Percentiles rank a stretch among this genome's conserved stretches.
phyloP scores from a whole-genome alignment of 768 basidiomycete genomes.

The Boletus sp. region DNA sequence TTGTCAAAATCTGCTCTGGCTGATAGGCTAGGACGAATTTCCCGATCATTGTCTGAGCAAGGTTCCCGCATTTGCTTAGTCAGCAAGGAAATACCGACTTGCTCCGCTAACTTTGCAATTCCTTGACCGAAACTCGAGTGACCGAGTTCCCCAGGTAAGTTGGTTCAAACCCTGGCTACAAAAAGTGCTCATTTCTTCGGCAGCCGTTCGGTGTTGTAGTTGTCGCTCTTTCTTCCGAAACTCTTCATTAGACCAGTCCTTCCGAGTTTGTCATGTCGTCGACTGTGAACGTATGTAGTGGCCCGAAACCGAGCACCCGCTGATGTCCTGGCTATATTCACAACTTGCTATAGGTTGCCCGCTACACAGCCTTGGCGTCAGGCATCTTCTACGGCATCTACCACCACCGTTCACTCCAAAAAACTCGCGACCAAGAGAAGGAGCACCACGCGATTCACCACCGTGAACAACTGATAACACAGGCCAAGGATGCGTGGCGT shows the following conservation, averaged over 20 bases:
- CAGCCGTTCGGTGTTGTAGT: slow-evolving; percentile 16
- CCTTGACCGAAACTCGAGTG: slow-evolving; percentile 14
- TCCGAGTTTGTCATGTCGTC: slow-evolving; percentile 53
- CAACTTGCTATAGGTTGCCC: slow-evolving; percentile 65
- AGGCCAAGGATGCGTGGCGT: slow-evolving; percentile 90
- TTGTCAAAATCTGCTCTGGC: neutral
- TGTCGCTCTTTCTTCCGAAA: slow-evolving; percentile 11
- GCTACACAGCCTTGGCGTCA: slow-evolving; percentile 85
- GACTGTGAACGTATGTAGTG: slow-evolving; percentile 69
- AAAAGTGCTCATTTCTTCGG: neutral
- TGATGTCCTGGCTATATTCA: slow-evolving; percentile 5
- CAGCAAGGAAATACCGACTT: slow-evolving; percentile 30
- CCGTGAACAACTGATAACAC: slow-evolving; percentile 71
- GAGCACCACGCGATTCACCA: slow-evolving; percentile 70
- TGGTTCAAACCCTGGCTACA: neutral
- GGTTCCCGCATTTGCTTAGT: slow-evolving; percentile 22
- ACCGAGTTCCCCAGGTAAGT: slow-evolving; percentile 12
- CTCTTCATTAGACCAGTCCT: slow-evolving; percentile 9
- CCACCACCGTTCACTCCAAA: slow-evolving; percentile 89
- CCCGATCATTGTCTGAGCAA: no score
- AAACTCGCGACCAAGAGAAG: slow-evolving; percentile 73
- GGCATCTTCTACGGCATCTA: slow-evolving; percentile 91
- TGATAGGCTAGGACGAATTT: no score
- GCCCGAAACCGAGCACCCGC: neutral
- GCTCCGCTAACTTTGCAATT: slow-evolving; percentile 22